Conservation (phyloP, 1,284 basidiomycete genomes). For the Ustilago esculenta region DNA sequence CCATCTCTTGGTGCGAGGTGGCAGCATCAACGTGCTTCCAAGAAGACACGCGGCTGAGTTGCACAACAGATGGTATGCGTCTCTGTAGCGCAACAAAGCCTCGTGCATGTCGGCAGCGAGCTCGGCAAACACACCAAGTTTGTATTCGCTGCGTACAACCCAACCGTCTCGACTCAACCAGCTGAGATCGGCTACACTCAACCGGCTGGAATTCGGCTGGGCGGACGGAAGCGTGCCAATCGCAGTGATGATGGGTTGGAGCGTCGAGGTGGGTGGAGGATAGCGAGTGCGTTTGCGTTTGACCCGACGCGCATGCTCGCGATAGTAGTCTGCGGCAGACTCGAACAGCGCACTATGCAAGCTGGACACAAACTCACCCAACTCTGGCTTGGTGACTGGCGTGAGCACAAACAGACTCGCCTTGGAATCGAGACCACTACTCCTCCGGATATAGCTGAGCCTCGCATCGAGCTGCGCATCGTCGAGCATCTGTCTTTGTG, state of each 20-base stretch:
- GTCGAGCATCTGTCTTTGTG: constrained; percentile 76
- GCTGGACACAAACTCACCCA: constrained; percentile 71
- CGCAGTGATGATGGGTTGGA: constrained; percentile 56
- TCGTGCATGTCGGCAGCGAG: constrained; percentile 87
- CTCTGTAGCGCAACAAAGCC: constrained; percentile 38
- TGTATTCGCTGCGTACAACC: constrained; percentile 96
- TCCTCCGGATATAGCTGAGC: constrained; percentile 83
- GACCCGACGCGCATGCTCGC: constrained; percentile 87
- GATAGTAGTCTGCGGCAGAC: constrained; percentile 89
- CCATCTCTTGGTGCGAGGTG: constrained; percentile 94
- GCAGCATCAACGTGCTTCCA: constrained; percentile 81
- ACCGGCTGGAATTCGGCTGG: not conserved
- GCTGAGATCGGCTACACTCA: constrained; percentile 17
- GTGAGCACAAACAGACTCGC: constrained; percentile 93
- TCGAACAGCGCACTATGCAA: constrained; percentile 88
- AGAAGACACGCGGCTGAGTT: constrained; percentile 35
- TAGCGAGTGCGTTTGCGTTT: constrained; percentile 82
- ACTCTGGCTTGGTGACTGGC: constrained; percentile 79
- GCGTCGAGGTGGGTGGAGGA: constrained; percentile 68
- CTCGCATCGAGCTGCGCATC: constrained; percentile 79
- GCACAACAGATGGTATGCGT: constrained; percentile 38
- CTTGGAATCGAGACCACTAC: constrained; percentile 86
- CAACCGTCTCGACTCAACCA: constrained; percentile 83
- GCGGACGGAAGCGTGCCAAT: constrained; percentile 11
- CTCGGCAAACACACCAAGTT: constrained; percentile 94